Evolutionary conservation across 2,329 filamentous ascomycete species (phyloP).

Genomic region (Pseudogymnoascus sp.): DNA sequence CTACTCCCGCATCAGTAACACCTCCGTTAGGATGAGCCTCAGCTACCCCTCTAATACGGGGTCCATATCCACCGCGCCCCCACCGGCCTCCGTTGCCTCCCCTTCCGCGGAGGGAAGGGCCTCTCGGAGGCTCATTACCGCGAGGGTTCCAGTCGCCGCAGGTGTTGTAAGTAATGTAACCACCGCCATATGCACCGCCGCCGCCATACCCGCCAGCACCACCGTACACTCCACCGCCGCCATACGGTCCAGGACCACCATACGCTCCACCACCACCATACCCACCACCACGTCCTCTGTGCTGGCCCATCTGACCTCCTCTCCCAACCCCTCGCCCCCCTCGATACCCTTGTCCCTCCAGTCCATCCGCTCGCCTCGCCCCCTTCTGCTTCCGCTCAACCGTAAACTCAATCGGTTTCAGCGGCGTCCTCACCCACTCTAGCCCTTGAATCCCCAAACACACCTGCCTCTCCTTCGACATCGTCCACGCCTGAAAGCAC

Average conservation of each 20-base stretch:
- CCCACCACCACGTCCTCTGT: neutral
- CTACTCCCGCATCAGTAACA: neutral
- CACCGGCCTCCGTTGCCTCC: neutral
- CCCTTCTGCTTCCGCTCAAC: constrained; percentile 32
- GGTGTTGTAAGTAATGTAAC: neutral
- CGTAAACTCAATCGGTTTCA: constrained; percentile 58
- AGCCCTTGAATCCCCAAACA: constrained; percentile 49
- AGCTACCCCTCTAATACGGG: neutral
- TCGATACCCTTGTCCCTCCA: neutral
- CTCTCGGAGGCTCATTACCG: neutral
- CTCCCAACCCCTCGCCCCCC: neutral
- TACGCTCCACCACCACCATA: constrained; percentile 1
- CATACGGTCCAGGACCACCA: neutral
- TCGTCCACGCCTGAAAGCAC: constrained; percentile 65
- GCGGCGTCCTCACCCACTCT: constrained; percentile 59
- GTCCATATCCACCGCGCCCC: neutral
- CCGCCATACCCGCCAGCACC: neutral
- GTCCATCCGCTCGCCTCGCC: neutral
- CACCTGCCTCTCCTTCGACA: constrained; percentile 50
- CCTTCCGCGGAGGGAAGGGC: neutral
- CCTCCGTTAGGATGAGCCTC: neutral
- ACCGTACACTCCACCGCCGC: neutral
- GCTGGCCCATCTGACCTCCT: neutral
- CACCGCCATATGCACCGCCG: neutral
- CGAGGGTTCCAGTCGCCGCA: neutral